Conservation (phyloP, 768 basidiomycete genomes). For the Panaeolus papilionaceus region DNA sequence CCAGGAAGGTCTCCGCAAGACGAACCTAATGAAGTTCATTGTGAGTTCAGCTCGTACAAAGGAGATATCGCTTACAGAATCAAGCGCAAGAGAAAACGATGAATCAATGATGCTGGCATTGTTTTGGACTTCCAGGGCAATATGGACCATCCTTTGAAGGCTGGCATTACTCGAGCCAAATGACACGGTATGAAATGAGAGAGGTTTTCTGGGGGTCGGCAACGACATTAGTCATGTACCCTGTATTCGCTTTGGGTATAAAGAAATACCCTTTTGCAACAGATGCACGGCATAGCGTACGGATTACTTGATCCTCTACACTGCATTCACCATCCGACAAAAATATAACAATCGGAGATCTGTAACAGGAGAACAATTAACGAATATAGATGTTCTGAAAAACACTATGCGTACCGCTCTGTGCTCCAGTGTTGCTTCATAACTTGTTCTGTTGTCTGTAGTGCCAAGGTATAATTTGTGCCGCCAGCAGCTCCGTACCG, state of each 20-base stretch:
- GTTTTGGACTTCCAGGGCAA: conserved; percentile 6
- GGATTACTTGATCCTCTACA: conserved; percentile 45
- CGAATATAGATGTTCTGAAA: neutral
- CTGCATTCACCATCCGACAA: conserved; percentile 61
- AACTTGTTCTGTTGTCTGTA: neutral
- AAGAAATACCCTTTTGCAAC: conserved; percentile 47
- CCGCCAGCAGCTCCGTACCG: conserved; percentile 12
- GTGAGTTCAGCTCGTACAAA: neutral
- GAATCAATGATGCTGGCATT: neutral
- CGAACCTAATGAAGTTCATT: conserved; percentile 8
- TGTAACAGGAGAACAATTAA: neutral
- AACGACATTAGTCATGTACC: too few relatives aligned
- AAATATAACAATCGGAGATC: conserved; percentile 37
- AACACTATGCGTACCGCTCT: neutral
- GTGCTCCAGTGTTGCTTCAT: conserved; percentile 19
- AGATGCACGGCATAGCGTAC: conserved; percentile 47
- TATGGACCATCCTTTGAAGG: conserved; percentile 16
- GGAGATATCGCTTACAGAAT: conserved; percentile 9
- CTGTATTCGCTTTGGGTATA: neutral
- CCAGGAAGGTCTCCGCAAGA: conserved; percentile 18
- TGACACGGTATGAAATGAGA: conserved; percentile 15
- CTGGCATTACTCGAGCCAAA: conserved; percentile 4
- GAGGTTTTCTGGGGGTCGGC: conserved; percentile 9
- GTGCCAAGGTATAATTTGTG: conserved; percentile 14
- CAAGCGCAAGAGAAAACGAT: conserved; percentile 19